Evolutionary conservation across 2,329 filamentous ascomycete genomes (phyloP), one percentile per base, ranked within the genome.

Genomic region (Fusarium tjaetaba): DNA sequence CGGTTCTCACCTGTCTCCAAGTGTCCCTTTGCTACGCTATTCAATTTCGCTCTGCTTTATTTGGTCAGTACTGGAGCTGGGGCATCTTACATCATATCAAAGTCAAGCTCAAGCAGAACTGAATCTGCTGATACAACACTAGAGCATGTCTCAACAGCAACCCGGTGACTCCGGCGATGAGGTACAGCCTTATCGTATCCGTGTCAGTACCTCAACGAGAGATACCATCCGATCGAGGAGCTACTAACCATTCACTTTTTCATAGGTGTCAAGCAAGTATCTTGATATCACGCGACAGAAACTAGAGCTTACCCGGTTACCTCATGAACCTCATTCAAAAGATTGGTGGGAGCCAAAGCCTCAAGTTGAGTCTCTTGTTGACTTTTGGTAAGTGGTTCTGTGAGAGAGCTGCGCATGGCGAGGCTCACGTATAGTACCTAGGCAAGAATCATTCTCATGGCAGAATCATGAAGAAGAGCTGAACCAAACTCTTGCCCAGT

Each of bases 391-490:
- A 80, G 85, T 55, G 7, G 39, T 42, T 22, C 18, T 30, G 20
- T 58, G 22, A 38, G n/a, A 52, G 32, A 36, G 49, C 49, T 52
- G 32, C n/a, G 13, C 13, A 36, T 32, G 32, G 32, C 18, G 49
- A 52, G 18, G 49, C 63, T 66, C 26, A 66, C 36, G 39, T 38
- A 16, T 36, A 32, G 24, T 48, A 22, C 22, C 32, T 72, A 92
- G 90, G 91, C 85, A 92, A 38, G 91, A 93, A 68, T 84, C 87
- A 49, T 93, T 92, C 80, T 88, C 88, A 66, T 93, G 91, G 90
- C 86, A 89, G 55, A 82, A 85, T 5, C 86, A 89, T 62, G 91
- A 93, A 80, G 81, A 85, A 13, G 78, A 81, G 45, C 85, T 92
- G 73, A 93, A 93, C 78, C 78, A 82, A 14, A 80, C 82, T 1